Conservation (phyloP, 1,284 basidiomycete genomes). For the Entoloma clypeatum region DNA sequence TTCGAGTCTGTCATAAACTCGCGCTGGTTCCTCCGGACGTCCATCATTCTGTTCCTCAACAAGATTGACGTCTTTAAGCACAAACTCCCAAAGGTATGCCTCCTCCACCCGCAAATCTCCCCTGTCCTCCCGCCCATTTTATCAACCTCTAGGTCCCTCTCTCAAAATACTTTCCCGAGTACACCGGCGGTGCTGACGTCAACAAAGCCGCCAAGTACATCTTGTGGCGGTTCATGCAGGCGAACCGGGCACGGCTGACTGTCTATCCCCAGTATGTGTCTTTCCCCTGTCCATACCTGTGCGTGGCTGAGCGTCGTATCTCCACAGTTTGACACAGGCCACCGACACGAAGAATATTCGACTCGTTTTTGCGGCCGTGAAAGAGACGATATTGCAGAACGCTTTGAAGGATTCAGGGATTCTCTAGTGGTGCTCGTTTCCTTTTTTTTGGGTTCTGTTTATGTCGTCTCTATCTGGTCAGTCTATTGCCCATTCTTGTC, state of each 20-base stretch:
- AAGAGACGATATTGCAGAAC: conserved; percentile 95
- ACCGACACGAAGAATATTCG: conserved; percentile 82
- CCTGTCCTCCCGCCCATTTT: background rate
- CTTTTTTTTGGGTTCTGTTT: background rate
- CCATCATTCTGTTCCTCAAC: conserved; percentile 91
- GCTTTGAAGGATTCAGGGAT: conserved; percentile 83
- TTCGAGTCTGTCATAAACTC: conserved; percentile 98
- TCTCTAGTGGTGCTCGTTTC: conserved; percentile 34
- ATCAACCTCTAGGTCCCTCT: conserved; percentile 58
- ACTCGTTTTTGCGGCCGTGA: conserved; percentile 94
- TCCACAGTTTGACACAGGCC: conserved; percentile 67
- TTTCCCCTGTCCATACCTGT: conserved; percentile 4
- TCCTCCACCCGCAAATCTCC: conserved; percentile 1
- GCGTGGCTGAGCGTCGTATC: conserved; percentile 2
- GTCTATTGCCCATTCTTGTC: too few species aligned
- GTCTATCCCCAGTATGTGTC: conserved; percentile 87
- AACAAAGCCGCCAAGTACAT: conserved; percentile 99
- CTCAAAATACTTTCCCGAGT: conserved; percentile 91
- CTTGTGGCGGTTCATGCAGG: conserved; percentile 95
- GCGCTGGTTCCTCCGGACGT: conserved; percentile 94
- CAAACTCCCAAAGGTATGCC: conserved; percentile 77
- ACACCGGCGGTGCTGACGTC: conserved; percentile 90
- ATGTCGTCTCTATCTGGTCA: background rate
- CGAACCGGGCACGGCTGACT: conserved; percentile 83
- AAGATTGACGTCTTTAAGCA: conserved; percentile 96